Conservation (phyloP, 2,329 filamentous ascomycete genomes). For the Cercospora nicotianae region DNA sequence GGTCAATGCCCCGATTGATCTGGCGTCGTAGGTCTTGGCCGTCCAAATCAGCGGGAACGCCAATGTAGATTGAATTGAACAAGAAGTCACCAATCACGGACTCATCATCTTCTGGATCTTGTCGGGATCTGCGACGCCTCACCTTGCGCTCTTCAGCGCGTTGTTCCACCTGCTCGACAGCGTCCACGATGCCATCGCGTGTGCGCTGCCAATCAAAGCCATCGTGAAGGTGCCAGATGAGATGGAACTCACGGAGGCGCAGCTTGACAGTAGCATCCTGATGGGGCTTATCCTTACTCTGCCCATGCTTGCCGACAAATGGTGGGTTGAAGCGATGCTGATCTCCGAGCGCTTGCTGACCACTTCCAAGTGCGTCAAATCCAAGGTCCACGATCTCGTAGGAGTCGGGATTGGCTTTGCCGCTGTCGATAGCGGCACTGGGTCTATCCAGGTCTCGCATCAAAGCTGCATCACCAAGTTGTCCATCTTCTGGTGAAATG, state of each 20-base stretch:
- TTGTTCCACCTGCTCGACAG: conserved; percentile 81
- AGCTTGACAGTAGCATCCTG: conserved; percentile 61
- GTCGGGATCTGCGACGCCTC: conserved; percentile 57
- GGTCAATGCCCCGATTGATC: conserved; percentile 86
- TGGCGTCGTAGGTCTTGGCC: conserved; percentile 76
- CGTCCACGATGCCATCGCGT: conserved; percentile 79
- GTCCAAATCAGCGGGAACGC: conserved; percentile 77
- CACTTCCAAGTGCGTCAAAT: conserved; percentile 35
- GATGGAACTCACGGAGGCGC: conserved; percentile 78
- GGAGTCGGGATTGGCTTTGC: conserved; percentile 31
- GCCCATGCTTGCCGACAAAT: conserved; percentile 8
- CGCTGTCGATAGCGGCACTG: conserved; percentile 21
- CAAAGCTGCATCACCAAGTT: conserved; percentile 37
- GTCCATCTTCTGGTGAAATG: conserved; percentile 30
- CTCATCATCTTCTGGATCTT: conserved; percentile 69
- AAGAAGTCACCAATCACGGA: conserved; percentile 90
- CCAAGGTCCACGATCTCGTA: conserved; percentile 39
- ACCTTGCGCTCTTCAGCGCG: conserved; percentile 73
- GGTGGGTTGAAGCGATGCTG: conserved; percentile 37
- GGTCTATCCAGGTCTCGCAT: conserved; percentile 37
- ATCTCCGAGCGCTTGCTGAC: conserved; percentile 33
- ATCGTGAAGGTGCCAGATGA: conserved; percentile 98
- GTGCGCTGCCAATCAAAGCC: conserved; percentile 95
- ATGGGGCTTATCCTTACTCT: not conserved
- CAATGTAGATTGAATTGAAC: conserved; percentile 99